phyloP scores from a whole-genome alignment of 2,329 filamentous ascomycete genomes.

The Talaromyces sp. region DNA sequence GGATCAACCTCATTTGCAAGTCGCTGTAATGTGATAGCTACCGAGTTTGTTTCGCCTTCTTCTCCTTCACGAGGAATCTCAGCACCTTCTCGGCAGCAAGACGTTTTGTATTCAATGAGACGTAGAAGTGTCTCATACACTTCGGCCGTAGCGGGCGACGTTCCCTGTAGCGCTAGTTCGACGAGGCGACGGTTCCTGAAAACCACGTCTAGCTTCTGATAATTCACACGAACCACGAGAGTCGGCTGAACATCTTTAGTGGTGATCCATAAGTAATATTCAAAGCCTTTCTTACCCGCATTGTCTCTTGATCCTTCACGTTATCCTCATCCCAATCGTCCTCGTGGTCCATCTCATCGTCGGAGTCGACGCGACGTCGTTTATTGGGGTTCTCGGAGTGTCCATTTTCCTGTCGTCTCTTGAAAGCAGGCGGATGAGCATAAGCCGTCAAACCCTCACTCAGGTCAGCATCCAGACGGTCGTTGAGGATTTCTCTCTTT shows the following conservation, averaged over 20 bases:
- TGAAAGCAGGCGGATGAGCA: slow-evolving; percentile 34
- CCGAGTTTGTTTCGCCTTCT: slow-evolving; percentile 40
- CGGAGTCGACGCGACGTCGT: slow-evolving; percentile 25
- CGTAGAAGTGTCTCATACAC: slow-evolving; percentile 74
- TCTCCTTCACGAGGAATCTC: slow-evolving; percentile 42
- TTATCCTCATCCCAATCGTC: slow-evolving; percentile 37
- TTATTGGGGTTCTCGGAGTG: slow-evolving; percentile 23
- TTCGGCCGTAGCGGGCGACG: slow-evolving; percentile 70
- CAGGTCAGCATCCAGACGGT: slow-evolving; percentile 37
- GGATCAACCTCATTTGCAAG: slow-evolving; percentile 38
- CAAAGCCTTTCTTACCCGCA: slow-evolving; percentile 35
- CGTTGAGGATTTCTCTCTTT: slow-evolving; percentile 30
- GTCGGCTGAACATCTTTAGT: slow-evolving; percentile 54
- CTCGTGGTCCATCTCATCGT: slow-evolving; percentile 28
- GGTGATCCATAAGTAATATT: slow-evolving; percentile 17
- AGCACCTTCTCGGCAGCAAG: slow-evolving; percentile 57
- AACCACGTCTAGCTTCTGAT: slow-evolving; percentile 77
- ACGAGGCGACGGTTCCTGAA: slow-evolving; percentile 76
- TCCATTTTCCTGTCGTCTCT: slow-evolving; percentile 29
- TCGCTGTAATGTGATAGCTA: slow-evolving; percentile 34
- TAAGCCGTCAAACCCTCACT: slow-evolving; percentile 31
- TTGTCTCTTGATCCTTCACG: slow-evolving; percentile 32
- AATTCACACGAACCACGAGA: slow-evolving; percentile 74
- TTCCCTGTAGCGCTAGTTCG: slow-evolving; percentile 65
- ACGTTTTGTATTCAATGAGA: slow-evolving; percentile 65